These are phyloP conservation scores for Herpetomonas samuelpessoai DNA, from an alignment of 208 protist genomes.

Conservation along the genomic window DNA sequence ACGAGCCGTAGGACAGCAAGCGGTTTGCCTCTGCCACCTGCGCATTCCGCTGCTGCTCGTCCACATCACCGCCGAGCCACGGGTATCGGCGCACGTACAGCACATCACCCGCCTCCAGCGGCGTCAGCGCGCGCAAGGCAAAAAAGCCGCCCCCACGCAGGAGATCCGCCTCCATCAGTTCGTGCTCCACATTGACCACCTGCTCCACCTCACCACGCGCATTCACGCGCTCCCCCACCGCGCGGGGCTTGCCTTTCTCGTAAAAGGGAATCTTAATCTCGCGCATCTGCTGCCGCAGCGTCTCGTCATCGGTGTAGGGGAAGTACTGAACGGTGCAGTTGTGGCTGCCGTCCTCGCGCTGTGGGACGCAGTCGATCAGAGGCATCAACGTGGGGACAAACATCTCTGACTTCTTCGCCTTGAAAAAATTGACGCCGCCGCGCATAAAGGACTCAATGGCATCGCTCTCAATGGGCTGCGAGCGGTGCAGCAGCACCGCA, in stretches of 20 bases:
- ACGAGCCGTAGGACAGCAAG: conserved; percentile 24
- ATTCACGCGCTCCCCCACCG: conserved; percentile 14
- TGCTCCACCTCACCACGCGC: conserved; percentile 8
- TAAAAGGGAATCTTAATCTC: conserved; percentile 38
- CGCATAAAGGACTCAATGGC: conserved; percentile 58
- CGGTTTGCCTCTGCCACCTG: conserved; percentile 74
- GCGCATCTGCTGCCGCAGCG: conserved; percentile 33
- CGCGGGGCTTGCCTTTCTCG: conserved; percentile 20
- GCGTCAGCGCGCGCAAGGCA: conserved; percentile 65
- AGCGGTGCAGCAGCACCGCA: conserved; percentile 59
- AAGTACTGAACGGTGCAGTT: conserved; percentile 81
- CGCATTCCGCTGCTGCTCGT: conserved; percentile 40
- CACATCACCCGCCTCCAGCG: conserved; percentile 63
- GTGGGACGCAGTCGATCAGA: conserved; percentile 73
- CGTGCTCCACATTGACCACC: conserved; percentile 25
- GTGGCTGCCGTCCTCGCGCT: conserved; percentile 73
- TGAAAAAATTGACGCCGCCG: conserved; percentile 82
- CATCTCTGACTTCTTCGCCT: conserved; percentile 77
- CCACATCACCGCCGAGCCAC: conserved; percentile 20
- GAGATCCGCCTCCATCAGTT: conserved; percentile 39
- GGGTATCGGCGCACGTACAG: conserved; percentile 73
- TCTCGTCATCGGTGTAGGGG: conserved; percentile 37
- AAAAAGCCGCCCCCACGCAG: conserved; percentile 62
- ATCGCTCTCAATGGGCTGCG: conserved; percentile 73
- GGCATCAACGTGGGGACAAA: conserved; percentile 84